Evolutionary conservation across 2,329 filamentous ascomycete species (phyloP), one percentile per base, ranked within the genome.

Genomic region (Ophiocordyceps camponoti-rufipedis): DNA sequence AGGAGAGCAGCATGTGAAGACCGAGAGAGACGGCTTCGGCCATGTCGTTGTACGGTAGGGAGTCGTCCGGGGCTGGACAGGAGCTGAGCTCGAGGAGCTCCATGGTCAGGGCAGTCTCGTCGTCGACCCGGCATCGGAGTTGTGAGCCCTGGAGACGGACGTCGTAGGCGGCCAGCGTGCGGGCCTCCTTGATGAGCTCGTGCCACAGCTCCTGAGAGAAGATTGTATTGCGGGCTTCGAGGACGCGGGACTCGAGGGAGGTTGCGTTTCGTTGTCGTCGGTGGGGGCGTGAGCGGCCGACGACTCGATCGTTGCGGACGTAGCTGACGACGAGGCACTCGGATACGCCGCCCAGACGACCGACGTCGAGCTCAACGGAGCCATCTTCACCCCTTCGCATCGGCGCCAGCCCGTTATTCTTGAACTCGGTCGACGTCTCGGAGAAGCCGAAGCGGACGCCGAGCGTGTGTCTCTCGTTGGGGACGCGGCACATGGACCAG

Each of bases 361-460:
- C 61, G 66, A 76, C 63, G 49, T 94, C 87, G 18, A 98, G 70
- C 14, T 77, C 70, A 32, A 94, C 77, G 6, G 72, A 74, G 4
- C 89, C 89, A 32, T 88, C 78, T 14, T 81, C 74, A 11, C 77
- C 75, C 50, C 86, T 76, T 32, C 81, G 72, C 53, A 98, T 68
- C 0, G 85, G 82, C 2, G 85, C 88, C 14, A 94, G 72, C n/a
- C 87, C 87, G 29, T 79, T 80, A 50, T 81, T 65, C 48, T 70
- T 71, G 52, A 80, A 79, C 19, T 75, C 69, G 5, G 72, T 63
- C 1, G 73, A 67, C 23, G 75, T 41, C 13, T 95, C 89, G 12
- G 82, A 72, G 56, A 94, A 94, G 8, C 89, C 91, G 62, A 89
- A 95, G 50, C 84, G 79, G 33, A 96, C 89, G 18, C 82, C 87